Base-by-base conservation (phyloP, 163 green algal genomes). In the Prototheca wickerhamii region DNA sequence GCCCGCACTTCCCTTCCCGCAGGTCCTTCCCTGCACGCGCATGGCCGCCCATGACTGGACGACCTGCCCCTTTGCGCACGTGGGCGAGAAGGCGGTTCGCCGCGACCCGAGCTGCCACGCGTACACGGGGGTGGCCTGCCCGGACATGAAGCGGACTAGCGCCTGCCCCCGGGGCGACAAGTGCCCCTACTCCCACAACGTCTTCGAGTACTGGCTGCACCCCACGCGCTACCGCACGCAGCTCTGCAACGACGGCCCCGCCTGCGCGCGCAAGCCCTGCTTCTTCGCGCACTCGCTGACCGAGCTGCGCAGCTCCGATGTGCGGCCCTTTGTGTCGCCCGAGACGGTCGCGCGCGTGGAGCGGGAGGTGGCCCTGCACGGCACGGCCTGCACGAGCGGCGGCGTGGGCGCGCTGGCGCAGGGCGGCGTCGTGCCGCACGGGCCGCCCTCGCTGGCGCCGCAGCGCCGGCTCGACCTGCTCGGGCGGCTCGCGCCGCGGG, bases 151-250 rank as follows among this genome's bases (percentile, higher is more conserved):
- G 35, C 21, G 20, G 28, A 35, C 3, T 28, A 51, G 69, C 26
- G 58, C n/a, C 33, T 96, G 89, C 64, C 71, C 76, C 4, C 68
- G 85, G 17, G 86, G 87, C 0, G 87, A 95, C 50, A 58, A 59
- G 15, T 96, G 89, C 74, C 82, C 82, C 3, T 95, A 92, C 62
- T 80, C 85, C 0, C 89, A 96, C 74, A 91, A 87, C 65, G 87
- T 94, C 18, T 96, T 95, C 68, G 88, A 95, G 79, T 89, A 90
- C 71, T 94, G 86, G 85, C 82, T 96, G 60, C 86, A 95, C 65
- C 86, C 85, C 20, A 86, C 77, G 3, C 79, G 85, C 55, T 91
- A 91, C 51, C 74, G 86, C 58, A 92, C 83, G 1, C 86, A 94
- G 77, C 72, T 90, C 28, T 94, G 87, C 78, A 91, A 87, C 49